Conservation (phyloP, 1,139 yeast species). For the Yamadazyma atlantica region DNA sequence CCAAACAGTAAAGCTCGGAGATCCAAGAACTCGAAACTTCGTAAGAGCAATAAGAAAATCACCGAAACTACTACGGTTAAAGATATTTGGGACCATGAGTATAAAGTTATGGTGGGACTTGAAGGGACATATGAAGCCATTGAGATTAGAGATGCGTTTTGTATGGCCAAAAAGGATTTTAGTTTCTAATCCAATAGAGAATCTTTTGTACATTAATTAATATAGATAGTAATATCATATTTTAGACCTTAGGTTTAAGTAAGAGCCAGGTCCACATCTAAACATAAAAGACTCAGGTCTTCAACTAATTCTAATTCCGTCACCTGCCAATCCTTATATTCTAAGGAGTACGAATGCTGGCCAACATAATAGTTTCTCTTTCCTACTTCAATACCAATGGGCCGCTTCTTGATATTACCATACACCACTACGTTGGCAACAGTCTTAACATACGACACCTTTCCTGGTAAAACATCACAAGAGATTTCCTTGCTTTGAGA, state of each 20-base stretch:
- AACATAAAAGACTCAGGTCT: neutral
- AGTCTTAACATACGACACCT: constrained; percentile 6
- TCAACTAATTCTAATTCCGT: constrained; percentile 6
- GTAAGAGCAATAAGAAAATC: constrained; percentile 34
- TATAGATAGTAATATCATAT: constrained; percentile 1
- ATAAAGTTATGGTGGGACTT: constrained; percentile 71
- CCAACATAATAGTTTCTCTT: constrained; percentile 5
- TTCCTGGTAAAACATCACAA: constrained; percentile 14
- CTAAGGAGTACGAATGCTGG: constrained; percentile 4
- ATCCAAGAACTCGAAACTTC: constrained; percentile 18
- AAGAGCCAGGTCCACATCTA: constrained; percentile 5
- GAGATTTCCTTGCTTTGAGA: constrained; percentile 6
- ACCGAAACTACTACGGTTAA: constrained; percentile 77
- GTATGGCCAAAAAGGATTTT: constrained; percentile 49
- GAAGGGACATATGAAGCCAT: constrained; percentile 96
- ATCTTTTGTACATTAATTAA: constrained; percentile 4
- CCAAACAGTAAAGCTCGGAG: constrained; percentile 25
- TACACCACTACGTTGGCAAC: constrained; percentile 5
- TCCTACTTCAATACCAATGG: constrained; percentile 6
- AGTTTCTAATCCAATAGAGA: constrained; percentile 3
- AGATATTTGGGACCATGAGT: constrained; percentile 66
- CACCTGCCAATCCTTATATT: constrained; percentile 6
- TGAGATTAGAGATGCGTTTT: constrained; percentile 78
- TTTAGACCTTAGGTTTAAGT: neutral
- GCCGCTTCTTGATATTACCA: constrained; percentile 9